Evolutionary conservation across 768 basidiomycete species (phyloP).

Genomic region (Dioszegia aurantiaca): DNA sequence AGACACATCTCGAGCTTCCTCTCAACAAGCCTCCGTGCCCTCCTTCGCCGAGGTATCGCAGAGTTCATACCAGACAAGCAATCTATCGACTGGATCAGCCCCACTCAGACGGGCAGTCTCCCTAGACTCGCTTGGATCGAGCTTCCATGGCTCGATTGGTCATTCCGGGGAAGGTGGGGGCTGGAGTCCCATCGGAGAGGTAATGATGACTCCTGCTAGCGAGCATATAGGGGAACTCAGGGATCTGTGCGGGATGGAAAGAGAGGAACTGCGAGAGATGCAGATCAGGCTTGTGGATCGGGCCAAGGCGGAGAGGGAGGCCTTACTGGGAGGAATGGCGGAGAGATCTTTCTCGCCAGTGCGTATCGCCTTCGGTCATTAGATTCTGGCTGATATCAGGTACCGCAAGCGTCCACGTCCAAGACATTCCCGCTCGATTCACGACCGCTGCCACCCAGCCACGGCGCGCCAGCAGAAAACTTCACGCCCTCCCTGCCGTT

Average conservation of each 20-base stretch:
- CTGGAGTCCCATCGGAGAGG: conserved; percentile 3
- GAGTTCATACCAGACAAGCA: background rate
- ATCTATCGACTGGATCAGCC: no score
- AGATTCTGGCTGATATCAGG: conserved; percentile 12
- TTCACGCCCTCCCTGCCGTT: background rate
- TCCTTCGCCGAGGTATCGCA: background rate
- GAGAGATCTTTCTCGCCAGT: conserved; percentile 8
- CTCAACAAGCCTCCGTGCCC: background rate
- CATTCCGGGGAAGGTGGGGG: background rate
- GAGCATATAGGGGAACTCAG: conserved; percentile 14
- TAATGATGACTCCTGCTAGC: background rate
- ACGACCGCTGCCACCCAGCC: background rate
- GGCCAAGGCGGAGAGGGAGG: conserved; percentile 37
- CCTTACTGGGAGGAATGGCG: conserved; percentile 17
- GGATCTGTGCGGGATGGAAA: conserved; percentile 21
- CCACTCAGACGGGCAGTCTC: background rate
- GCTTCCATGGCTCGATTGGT: background rate
- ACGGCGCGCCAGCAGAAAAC: no score
- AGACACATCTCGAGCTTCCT: background rate
- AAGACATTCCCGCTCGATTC: conserved; percentile 1
- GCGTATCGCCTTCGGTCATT: background rate
- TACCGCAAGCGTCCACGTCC: conserved; percentile 18
- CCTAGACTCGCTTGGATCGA: conserved; percentile 1
- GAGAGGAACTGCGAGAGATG: conserved; percentile 27
- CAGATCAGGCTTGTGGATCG: conserved; percentile 36